Percentiles rank a stretch among this genome's conserved stretches.
phyloP scores from a whole-genome alignment of 805 yeast genomes.

The Cyberlindnera sargentensis region DNA sequence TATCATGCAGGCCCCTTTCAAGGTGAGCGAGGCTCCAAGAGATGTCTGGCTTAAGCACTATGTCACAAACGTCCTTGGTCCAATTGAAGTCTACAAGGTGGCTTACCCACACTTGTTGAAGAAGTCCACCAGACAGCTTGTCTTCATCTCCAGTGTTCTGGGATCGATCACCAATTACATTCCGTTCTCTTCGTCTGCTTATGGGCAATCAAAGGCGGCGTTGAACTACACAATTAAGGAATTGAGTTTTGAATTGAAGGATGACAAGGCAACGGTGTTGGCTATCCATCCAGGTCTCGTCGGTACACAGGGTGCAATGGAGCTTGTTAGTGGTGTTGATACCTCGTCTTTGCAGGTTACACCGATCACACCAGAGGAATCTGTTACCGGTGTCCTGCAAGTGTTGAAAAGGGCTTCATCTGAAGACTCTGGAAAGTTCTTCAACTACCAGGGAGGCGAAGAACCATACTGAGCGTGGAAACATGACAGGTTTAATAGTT shows the following conservation, averaged over 20 bases:
- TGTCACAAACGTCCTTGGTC: slow-evolving; percentile 22
- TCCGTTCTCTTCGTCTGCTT: slow-evolving; percentile 21
- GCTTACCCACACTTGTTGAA: slow-evolving; percentile 19
- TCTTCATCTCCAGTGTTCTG: slow-evolving; percentile 25
- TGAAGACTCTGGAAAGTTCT: slow-evolving; percentile 7
- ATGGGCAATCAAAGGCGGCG: slow-evolving; percentile 34
- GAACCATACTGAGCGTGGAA: no score
- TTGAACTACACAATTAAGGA: slow-evolving; percentile 26
- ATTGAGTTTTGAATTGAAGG: slow-evolving; percentile 22
- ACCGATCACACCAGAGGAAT: background rate
- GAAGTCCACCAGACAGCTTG: slow-evolving; percentile 19
- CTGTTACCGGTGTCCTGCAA: slow-evolving; percentile 1
- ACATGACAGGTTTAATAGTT: no score
- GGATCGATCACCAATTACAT: slow-evolving; percentile 20
- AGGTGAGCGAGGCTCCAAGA: slow-evolving; percentile 1
- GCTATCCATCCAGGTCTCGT: slow-evolving; percentile 34
- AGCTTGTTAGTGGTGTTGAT: background rate
- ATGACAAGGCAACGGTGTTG: slow-evolving; percentile 24
- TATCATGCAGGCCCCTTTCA: slow-evolving; percentile 3
- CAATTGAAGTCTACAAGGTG: slow-evolving; percentile 16
- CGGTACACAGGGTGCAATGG: slow-evolving; percentile 18
- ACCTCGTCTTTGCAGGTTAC: no score
- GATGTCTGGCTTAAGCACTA: slow-evolving; percentile 13
- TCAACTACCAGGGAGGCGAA: slow-evolving; percentile 3
- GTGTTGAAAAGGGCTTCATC: background rate